phyloP scores from a whole-genome alignment of 805 yeast species.

The Candida koratica region DNA sequence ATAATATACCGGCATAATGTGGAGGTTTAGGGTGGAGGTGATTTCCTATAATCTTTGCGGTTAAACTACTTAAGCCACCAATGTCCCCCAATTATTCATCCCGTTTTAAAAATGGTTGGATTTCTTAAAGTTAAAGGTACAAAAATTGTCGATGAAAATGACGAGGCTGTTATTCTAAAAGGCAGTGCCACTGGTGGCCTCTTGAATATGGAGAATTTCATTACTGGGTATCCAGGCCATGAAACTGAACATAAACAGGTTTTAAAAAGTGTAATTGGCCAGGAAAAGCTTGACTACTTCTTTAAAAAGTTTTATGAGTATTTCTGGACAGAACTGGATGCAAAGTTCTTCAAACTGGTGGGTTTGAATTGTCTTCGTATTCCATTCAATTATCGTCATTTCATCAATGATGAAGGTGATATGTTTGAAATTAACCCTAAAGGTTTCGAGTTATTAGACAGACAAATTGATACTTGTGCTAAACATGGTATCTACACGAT shows the following conservation, averaged over 20 bases:
- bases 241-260: constrained; percentile 49
- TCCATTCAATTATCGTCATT: constrained; percentile 52
- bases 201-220: constrained; percentile 54
- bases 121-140: constrained; percentile 42
- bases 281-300: constrained; percentile 46
- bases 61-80: no score
- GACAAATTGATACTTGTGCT: constrained; percentile 42
- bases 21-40: background rate
- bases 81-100: no score
- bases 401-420: constrained; percentile 44
- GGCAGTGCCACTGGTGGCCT: constrained; percentile 51
- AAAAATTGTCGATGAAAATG: constrained; percentile 44
- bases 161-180: constrained; percentile 37
- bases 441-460: constrained; percentile 45
- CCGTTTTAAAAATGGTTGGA: constrained; percentile 15
- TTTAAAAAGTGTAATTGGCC: constrained; percentile 37
- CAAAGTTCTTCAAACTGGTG: constrained; percentile 39
- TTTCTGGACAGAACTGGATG: constrained; percentile 51
- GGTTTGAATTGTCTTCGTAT: constrained; percentile 46
- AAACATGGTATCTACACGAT: constrained; percentile 46
- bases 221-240: constrained; percentile 53
- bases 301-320: constrained; percentile 51
- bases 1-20: constrained; percentile 1
- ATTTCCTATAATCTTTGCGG: constrained; percentile 5
- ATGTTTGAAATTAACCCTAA: constrained; percentile 38